Conservation (phyloP, 306 rosid genomes). For the Erythrophleum fordii region DNA sequence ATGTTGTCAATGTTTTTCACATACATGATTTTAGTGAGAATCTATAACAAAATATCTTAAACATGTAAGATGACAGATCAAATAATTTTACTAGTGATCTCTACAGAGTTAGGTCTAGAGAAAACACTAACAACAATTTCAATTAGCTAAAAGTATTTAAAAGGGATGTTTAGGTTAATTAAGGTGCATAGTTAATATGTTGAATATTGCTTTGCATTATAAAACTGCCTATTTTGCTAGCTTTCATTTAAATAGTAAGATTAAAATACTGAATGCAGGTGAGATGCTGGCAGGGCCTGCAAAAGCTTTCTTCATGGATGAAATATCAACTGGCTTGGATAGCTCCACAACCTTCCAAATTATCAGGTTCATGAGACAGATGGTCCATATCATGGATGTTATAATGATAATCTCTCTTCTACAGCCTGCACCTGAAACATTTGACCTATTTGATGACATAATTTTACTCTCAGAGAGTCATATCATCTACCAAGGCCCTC, state of each 20-base stretch:
- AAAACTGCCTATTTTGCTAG: background rate
- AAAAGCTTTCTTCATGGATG: slow-evolving; percentile 77
- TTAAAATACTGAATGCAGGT: slow-evolving; percentile 51
- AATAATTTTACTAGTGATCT: background rate
- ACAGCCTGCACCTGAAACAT: slow-evolving; percentile 84
- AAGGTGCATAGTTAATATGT: background rate
- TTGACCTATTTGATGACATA: slow-evolving; percentile 70
- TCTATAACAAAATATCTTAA: background rate
- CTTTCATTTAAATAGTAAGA: slow-evolving; percentile 1
- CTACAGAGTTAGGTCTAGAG: background rate
- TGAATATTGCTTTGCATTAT: background rate
- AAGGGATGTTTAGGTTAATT: background rate
- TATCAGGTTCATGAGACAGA: slow-evolving; percentile 63
- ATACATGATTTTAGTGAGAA: background rate
- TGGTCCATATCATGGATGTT: slow-evolving; percentile 68
- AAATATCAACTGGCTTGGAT: slow-evolving; percentile 81
- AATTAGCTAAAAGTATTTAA: background rate
- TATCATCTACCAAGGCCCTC: slow-evolving; percentile 77
- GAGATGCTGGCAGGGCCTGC: slow-evolving; percentile 87
- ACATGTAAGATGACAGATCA: background rate
- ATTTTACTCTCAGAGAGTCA: slow-evolving; percentile 77
- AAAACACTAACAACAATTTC: background rate
- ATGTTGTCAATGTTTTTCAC: background rate
- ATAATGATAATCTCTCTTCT: slow-evolving; percentile 76
- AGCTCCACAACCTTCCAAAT: slow-evolving; percentile 81